phyloP scores from a whole-genome alignment of 2,329 filamentous ascomycete genomes.

The Ophiosphaerella narmari region DNA sequence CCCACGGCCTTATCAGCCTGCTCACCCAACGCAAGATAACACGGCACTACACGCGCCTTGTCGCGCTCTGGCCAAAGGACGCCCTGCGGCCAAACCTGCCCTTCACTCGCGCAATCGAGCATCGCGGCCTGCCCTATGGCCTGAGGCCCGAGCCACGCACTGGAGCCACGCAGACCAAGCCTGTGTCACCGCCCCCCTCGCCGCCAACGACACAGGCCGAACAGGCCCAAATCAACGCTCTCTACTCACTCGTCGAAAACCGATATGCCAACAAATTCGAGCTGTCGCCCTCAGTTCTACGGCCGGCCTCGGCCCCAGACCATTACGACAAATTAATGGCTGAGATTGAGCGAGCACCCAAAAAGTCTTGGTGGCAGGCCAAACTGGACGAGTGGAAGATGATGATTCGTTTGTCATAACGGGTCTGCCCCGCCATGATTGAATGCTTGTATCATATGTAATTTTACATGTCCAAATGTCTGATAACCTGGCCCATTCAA shows the following conservation, averaged over 20 bases:
- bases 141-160: constrained; percentile 24
- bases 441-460: not conserved
- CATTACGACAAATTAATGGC: constrained; percentile 43
- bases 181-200: constrained; percentile 10
- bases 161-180: constrained; percentile 11
- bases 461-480: not conserved
- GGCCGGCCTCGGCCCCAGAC: constrained; percentile 39
- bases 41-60: constrained; percentile 57
- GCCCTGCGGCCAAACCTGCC: constrained; percentile 53
- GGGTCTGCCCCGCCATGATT: not conserved
- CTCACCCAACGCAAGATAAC: constrained; percentile 32
- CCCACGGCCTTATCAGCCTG: not conserved
- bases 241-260: constrained; percentile 65
- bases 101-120: constrained; percentile 51
- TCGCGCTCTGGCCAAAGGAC: constrained; percentile 57
- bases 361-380: constrained; percentile 41
- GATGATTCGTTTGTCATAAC: constrained; percentile 42
- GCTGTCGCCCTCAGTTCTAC: constrained; percentile 31
- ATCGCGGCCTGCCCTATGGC: constrained; percentile 43
- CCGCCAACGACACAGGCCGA: constrained; percentile 39
- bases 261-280: constrained; percentile 55
- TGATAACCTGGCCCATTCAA: too few relatives aligned
- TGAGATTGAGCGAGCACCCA: constrained; percentile 43
- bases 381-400: constrained; percentile 45
- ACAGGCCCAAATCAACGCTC: constrained; percentile 58